phyloP scores from a whole-genome alignment of 2,329 filamentous ascomycete genomes.

The Verticillium dahliae region DNA sequence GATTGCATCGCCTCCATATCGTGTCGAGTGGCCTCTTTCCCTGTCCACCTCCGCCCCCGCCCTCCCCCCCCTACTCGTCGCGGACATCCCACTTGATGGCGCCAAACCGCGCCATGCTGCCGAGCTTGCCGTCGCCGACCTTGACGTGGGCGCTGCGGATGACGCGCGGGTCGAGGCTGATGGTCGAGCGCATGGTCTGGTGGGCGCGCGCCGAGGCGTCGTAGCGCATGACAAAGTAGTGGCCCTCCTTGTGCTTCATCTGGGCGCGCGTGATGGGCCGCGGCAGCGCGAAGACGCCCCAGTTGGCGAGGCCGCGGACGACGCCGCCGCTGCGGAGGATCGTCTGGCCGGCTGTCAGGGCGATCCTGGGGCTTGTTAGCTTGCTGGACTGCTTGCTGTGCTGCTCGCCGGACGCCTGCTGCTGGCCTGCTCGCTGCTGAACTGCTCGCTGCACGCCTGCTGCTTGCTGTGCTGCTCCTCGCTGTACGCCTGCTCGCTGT shows the following conservation, averaged over 20 bases:
- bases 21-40: background rate
- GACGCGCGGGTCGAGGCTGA: slow-evolving; percentile 84
- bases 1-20: background rate
- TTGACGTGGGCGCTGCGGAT: slow-evolving; percentile 83
- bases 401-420: too few relatives aligned
- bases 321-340: slow-evolving; percentile 82
- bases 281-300: slow-evolving; percentile 86
- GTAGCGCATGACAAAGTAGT: slow-evolving; percentile 98
- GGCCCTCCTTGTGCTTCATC: slow-evolving; percentile 73
- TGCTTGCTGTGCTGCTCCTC: too few relatives aligned
- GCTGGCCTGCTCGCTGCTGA: too few relatives aligned
- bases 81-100: slow-evolving; percentile 37
- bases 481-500: too few relatives aligned
- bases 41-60: background rate
- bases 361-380: slow-evolving; percentile 56
- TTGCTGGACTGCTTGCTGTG: too few relatives aligned
- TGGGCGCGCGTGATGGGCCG: slow-evolving; percentile 75
- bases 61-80: background rate
- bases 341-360: slow-evolving; percentile 73
- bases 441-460: too few relatives aligned
- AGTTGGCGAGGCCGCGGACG: slow-evolving; percentile 88
- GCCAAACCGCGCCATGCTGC: slow-evolving; percentile 43
- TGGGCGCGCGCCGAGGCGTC: slow-evolving; percentile 72
- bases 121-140: slow-evolving; percentile 60
- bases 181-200: slow-evolving; percentile 64